Base-by-base conservation (phyloP, 768 basidiomycete species). In the Lentinus brumalis region DNA sequence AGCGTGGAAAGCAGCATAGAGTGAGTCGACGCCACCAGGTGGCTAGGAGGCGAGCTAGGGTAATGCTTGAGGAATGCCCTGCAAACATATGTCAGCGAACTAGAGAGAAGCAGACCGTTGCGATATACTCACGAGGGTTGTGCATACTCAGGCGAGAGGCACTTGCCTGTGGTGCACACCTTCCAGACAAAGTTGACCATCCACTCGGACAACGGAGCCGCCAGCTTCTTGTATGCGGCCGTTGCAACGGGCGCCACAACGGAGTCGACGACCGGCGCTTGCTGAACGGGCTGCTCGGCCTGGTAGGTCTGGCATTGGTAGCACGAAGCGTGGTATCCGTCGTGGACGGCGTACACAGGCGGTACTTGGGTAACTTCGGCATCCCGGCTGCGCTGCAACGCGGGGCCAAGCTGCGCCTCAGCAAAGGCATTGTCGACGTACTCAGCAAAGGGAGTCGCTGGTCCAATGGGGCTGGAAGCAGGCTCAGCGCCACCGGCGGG, bases 121-220 rank as follows among this genome's bases (percentile, higher is more conserved):
- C 16, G 9, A 4, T 21, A 39, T 2, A 79, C 87, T 68, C 77
- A 92, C 91, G 72, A 76, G 49, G 84, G 76, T 61, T 77, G 79
- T 5, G 81, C 77, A 66, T 87, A 86, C 38, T 72, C 68, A 9
- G 80, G 66, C 4, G 87, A 84, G 53, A 91, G 75, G 65, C 82
- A 81, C 58, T 86, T 78, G 47, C 84, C 86, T n/a, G 86, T 88
- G 15, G 87, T 88, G 70, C 91, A 91, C 47, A 86, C 85, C 71
- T 89, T 91, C 91, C 91, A 93, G 15, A 91, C 85, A 69, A 88
- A 93, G 53, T 80, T 80, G 45, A 88, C 87, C 26, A 92, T 75
- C 91, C 91, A 93, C 59, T 88, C 87, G 4, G 91, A 83, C 62
- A 93, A 77, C 16, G 91, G 90, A 54, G 91, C 89, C 0, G 88